Base-by-base conservation (phyloP, 345 rosid genomes). In the Eucalyptus albens region DNA sequence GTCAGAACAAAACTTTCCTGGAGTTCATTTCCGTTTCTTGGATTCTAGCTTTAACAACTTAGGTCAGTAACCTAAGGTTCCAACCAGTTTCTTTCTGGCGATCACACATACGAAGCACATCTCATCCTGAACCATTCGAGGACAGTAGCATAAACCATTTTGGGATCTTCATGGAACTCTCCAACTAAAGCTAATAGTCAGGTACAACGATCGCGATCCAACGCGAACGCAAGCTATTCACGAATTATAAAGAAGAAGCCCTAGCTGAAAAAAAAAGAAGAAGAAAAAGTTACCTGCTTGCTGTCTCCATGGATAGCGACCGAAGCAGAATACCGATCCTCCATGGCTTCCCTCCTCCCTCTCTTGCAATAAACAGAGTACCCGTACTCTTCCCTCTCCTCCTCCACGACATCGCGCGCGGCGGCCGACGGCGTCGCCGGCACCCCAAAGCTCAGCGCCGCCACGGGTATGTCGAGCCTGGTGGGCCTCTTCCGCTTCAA, bases 271-370 rank as follows among this genome's bases (percentile, higher is more conserved):
- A 37, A 21, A 21, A 4, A 49, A 12, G 0, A 11, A 47, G 4
- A 10, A 19, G 3, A 55, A 8, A 49, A 8, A 15, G 12, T 24
- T 93, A 97, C 99, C 97, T 96, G 96, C 77, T 94, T 96, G 86
- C 90, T 88, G 88, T 96, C 95, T 87, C 96, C 98, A 8, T 92
- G 94, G 90, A 95, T 88, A 89, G 91, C 90, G 65, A 93, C 90
- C 27, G 88, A 77, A 47, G 98, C 96, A 86, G 99, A 97, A 94
- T 91, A 95, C 3, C 99, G 97, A 93, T 97, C 99, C 89, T 97
- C 99, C 98, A 96, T 95, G 83, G 95, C 94, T 81, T 94, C 97
- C 92, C 98, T 94, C 92, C 97, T 95, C 42, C 99, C 99, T 94
- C 93, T 94, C 93, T 96, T 96, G 88, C 99, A 96, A 90, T 91